A percentile compares a stretch with the other conserved stretches of the same genome.
Conservation (phyloP, 176 grass and related monocot species). For the Pontederia paniculata region DNA sequence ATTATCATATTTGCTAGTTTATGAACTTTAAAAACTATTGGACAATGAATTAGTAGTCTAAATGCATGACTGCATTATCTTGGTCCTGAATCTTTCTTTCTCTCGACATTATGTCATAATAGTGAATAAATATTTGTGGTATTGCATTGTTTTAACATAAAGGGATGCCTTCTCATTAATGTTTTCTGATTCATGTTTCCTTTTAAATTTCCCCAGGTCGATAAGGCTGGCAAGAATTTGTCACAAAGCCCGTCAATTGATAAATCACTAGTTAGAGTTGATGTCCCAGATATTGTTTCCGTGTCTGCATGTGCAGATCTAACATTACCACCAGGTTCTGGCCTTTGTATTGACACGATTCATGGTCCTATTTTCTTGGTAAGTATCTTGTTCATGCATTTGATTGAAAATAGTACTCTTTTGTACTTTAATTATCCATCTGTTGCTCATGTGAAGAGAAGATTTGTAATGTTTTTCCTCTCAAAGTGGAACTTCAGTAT, state of each 20-base stretch:
- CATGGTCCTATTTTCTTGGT: constrained; percentile 72
- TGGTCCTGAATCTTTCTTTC: too few species aligned
- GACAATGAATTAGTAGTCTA: too few species aligned
- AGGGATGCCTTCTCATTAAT: background rate
- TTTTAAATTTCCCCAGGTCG: constrained; percentile 33
- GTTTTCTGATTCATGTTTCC: background rate
- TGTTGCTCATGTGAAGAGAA: too few species aligned
- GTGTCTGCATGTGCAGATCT: constrained; percentile 72
- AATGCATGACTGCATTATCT: too few species aligned
- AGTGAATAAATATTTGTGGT: background rate
- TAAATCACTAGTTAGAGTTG: constrained; percentile 59
- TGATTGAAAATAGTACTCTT: background rate
- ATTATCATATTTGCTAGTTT: too few species aligned
- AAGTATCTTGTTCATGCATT: constrained; percentile 11
- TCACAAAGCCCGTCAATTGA: constrained; percentile 38
- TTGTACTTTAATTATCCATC: background rate
- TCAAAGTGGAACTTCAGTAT: too few species aligned
- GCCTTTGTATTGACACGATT: constrained; percentile 80
- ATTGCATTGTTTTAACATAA: background rate
- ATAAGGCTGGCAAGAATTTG: constrained; percentile 35
- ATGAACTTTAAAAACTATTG: too few species aligned
- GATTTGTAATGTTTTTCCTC: background rate
- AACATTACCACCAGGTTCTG: constrained; percentile 76
- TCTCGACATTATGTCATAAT: background rate
- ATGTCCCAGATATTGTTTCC: constrained; percentile 62